Evolutionary conservation across 2,329 filamentous ascomycete species (phyloP).

Genomic region (Lachnellula arida): DNA sequence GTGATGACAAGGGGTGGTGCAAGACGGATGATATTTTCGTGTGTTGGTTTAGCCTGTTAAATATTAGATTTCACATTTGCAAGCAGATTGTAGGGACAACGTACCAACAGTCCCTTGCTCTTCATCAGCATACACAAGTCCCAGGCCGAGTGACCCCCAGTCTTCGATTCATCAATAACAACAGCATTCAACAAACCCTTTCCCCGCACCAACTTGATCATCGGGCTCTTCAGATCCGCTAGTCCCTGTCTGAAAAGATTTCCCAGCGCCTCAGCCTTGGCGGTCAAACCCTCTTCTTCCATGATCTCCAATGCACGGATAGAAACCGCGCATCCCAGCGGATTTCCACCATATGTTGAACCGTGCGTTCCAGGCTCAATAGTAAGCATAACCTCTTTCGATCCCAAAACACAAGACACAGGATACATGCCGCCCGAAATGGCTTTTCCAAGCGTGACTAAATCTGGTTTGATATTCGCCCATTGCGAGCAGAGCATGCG

Average conservation of each 20-base stretch:
- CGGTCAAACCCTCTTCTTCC: conserved; percentile 83
- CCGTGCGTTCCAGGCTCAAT: conserved; percentile 96
- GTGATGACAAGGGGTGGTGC: conserved; percentile 95
- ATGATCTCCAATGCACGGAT: conserved; percentile 93
- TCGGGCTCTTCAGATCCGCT: conserved; percentile 67
- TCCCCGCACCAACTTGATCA: conserved; percentile 79
- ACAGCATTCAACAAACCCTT: conserved; percentile 95
- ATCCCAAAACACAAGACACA: conserved; percentile 86
- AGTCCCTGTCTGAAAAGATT: conserved; percentile 79
- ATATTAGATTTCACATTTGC: conserved; percentile 11
- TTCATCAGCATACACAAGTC: conserved; percentile 95
- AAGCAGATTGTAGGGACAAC: conserved; percentile 30
- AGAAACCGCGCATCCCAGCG: conserved; percentile 88
- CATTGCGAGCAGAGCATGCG: conserved; percentile 92
- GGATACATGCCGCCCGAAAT: conserved; percentile 99
- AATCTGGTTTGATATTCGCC: conserved; percentile 90
- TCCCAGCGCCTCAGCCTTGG: conserved; percentile 75
- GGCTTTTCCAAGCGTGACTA: conserved; percentile 93
- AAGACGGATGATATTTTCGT: conserved; percentile 96
- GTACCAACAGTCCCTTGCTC: conserved; percentile 86
- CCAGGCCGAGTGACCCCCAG: conserved; percentile 85
- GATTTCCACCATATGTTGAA: conserved; percentile 97
- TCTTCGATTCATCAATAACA: conserved; percentile 86
- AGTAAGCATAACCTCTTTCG: conserved; percentile 90
- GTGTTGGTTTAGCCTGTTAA: conserved; percentile 87